Percentiles rank a stretch among this genome's conserved stretches.
Conservation (phyloP, 306 rosid species). For the Medicago lupulina region DNA sequence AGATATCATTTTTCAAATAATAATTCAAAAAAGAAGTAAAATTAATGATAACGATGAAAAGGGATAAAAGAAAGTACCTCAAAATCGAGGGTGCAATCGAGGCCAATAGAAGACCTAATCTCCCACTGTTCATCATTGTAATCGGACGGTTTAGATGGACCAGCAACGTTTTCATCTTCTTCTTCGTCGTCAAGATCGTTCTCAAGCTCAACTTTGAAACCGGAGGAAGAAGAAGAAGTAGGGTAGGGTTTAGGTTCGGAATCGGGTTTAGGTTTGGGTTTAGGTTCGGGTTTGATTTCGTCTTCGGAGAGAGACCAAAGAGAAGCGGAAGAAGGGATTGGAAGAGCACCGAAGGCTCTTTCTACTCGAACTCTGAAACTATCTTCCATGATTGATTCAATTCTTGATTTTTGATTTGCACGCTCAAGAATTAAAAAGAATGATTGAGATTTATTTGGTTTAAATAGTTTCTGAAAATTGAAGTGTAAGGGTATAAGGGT, state of each 20-base stretch:
- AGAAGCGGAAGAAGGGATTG: conserved; percentile 49
- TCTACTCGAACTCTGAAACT: conserved; percentile 47
- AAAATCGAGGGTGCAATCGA: conserved; percentile 79
- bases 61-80: conserved; percentile 58
- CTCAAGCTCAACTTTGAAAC: conserved; percentile 41
- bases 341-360: conserved; percentile 51
- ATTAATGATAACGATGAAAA: not conserved
- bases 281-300: conserved; percentile 54
- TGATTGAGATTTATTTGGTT: not conserved
- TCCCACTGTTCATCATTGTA: conserved; percentile 86
- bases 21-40: not conserved
- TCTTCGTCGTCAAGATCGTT: conserved; percentile 56
- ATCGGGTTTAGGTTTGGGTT: conserved; percentile 50
- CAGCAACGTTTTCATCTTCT: conserved; percentile 35
- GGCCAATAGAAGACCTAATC: conserved; percentile 76
- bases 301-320: conserved; percentile 83
- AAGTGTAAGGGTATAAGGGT: not conserved
- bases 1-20: too few species aligned
- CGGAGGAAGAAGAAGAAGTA: conserved; percentile 32
- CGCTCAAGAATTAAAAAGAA: not conserved
- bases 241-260: conserved; percentile 46
- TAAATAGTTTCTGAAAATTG: not conserved
- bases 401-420: not conserved
- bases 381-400: conserved; percentile 36
- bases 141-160: conserved; percentile 58